Evolutionary conservation across 352 stramenopile genomes (phyloP).

Genomic region (Phytophthora fragariae): DNA sequence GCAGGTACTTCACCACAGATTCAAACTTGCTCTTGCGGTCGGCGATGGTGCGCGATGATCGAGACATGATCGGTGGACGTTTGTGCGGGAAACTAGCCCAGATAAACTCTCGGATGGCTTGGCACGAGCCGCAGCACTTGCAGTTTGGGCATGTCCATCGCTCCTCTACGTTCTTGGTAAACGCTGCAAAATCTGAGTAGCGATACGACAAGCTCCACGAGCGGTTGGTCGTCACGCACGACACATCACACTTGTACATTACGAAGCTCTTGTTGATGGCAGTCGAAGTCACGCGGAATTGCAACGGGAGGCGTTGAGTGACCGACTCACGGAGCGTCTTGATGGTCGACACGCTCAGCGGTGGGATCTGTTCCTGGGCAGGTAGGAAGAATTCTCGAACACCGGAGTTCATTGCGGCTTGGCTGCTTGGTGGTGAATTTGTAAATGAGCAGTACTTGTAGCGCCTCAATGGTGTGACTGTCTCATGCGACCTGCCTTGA

Average conservation of each 20-base stretch:
- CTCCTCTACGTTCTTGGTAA: constrained; percentile 56
- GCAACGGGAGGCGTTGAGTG: constrained; percentile 49
- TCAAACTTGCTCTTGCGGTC: constrained; percentile 64
- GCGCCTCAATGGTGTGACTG: constrained; percentile 1
- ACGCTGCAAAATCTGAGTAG: constrained; percentile 65
- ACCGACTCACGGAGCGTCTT: constrained; percentile 44
- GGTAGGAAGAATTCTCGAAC: constrained; percentile 1
- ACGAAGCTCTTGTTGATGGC: constrained; percentile 48
- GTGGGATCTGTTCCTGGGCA: constrained; percentile 11
- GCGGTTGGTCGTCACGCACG: constrained; percentile 48
- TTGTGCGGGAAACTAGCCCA: constrained; percentile 63
- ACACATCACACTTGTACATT: constrained; percentile 54
- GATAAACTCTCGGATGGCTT: constrained; percentile 69
- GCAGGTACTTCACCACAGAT: constrained; percentile 63
- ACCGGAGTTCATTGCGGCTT: constrained; percentile 23
- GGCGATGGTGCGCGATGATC: constrained; percentile 40
- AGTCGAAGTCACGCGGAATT: constrained; percentile 47
- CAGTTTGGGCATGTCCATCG: constrained; percentile 51
- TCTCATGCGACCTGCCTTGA: constrained; percentile 7
- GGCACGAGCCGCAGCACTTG: constrained; percentile 68
- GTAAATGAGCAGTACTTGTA: constrained; percentile 8
- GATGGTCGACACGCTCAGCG: constrained; percentile 28
- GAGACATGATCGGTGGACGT: constrained; percentile 47
- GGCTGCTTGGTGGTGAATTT: constrained; percentile 18
- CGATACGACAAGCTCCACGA: constrained; percentile 58